Base-by-base conservation (phyloP, 345 rosid genomes). In the Hevea brasiliensis region DNA sequence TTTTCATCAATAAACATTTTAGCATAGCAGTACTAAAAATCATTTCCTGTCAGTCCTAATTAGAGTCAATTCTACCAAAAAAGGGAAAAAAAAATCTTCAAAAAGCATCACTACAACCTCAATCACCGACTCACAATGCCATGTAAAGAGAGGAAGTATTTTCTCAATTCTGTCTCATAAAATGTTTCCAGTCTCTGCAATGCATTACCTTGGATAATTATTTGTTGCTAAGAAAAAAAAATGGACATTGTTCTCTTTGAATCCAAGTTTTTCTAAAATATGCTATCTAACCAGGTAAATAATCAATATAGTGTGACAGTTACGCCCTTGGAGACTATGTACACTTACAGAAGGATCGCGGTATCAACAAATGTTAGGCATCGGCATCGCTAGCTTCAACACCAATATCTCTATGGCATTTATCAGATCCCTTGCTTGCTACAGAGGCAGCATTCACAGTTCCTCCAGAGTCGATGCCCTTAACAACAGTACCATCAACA, bases 321-420 rank as follows among this genome's bases (percentile, higher is more conserved):
- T 20, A 51, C 6, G 29, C 60, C 24, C 45, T 40, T 15, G 54
- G 45, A 48, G 32, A 18, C 1, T 44, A 71, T 60, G 21, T 20
- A 61, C 74, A 72, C 10, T 23, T 29, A 14, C 29, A 29, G 47
- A 59, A 8, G 55, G 41, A 60, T 12, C 21, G 6, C 1, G 6
- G 2, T 10, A 58, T 26, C 20, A 14, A 67, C 48, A 27, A 79
- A 32, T 70, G 27, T 48, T 55, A 72, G 61, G 58, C 61, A 23
- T 76, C 44, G 61, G 58, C 61, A 23, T 76, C 44, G 48, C 62
- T 9, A 37, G 62, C n/a, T 15, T 35, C 42, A 61, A 10, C 35
- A 67, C 55, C 68, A 66, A 13, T 55, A 64, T 69, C 78, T 21
- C 9, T 40, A 59, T 72, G 69, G 59, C 68, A 59, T 29, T 42